Evolutionary conservation across 1,284 basidiomycete species (phyloP).

Genomic region (Pseudozyma pruni): DNA sequence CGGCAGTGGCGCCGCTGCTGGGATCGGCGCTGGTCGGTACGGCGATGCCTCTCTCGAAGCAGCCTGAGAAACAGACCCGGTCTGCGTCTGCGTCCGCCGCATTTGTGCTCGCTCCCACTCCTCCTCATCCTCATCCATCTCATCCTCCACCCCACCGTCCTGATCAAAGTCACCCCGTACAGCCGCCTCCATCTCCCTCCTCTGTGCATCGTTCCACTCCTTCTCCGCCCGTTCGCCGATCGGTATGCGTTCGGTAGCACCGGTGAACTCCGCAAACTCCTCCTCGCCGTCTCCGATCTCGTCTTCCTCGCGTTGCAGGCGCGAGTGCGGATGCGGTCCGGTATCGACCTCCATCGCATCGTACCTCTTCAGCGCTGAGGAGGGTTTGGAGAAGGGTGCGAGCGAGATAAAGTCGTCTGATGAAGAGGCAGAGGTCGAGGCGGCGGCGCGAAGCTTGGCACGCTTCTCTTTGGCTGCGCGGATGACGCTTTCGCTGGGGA

Average conservation of each 20-base stretch:
- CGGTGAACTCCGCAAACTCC: slow-evolving; percentile 62
- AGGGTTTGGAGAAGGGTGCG: neutral
- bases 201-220: slow-evolving; percentile 30
- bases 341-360: slow-evolving; percentile 20
- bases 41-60: slow-evolving; percentile 45
- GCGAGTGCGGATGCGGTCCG: slow-evolving; percentile 57
- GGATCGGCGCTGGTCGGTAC: slow-evolving; percentile 47
- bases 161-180: slow-evolving; percentile 37
- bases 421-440: slow-evolving; percentile 2
- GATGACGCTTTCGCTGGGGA: slow-evolving; percentile 53
- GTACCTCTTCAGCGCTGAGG: slow-evolving; percentile 11
- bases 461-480: slow-evolving; percentile 57
- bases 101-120: slow-evolving; percentile 66
- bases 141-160: slow-evolving; percentile 76
- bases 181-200: slow-evolving; percentile 46
- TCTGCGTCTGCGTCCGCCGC: slow-evolving; percentile 31
- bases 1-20: slow-evolving; percentile 50
- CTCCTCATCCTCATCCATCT: slow-evolving; percentile 78
- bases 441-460: slow-evolving; percentile 30
- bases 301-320: slow-evolving; percentile 61
- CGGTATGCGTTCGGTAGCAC: slow-evolving; percentile 59
- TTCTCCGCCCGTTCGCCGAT: slow-evolving; percentile 49
- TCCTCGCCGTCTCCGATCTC: slow-evolving; percentile 61
- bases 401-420: slow-evolving; percentile 53
- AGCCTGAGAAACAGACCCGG: neutral